Evolutionary conservation across 208 protist genomes (phyloP), one percentile per base, ranked within the genome.

Genomic region (Trypanosoma avium): DNA sequence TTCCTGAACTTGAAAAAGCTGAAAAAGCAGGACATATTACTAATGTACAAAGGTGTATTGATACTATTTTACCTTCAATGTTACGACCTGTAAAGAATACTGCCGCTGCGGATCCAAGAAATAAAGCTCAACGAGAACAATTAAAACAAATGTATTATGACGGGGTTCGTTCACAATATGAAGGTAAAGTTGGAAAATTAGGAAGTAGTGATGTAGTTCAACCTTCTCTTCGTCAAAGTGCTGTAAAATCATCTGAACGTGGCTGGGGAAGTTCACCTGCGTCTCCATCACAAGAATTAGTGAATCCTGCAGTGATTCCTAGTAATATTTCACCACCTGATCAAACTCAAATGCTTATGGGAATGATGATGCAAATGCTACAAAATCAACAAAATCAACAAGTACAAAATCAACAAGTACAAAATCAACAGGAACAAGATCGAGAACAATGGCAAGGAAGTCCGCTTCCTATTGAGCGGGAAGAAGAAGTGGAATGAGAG

Each of bases 1-100:
- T 91, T 54, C 63, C 72, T 12, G 61, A 72, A 24, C 60, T 89
- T 42, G 70, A 84, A 32, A 94, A 86, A 52, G 71, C 77, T 24
- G 88, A 91, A 69, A 89, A 90, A 60, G 73, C 63, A 13, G 83
- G 82, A 19, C 70, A 71, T 24, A 75, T 94, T 38, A 64, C 46
- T 7, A 42, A 55, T 30, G 27, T 89, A n/a, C 82, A 73, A 33
- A 65, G 78, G 21, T 75, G 70, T 32, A 88, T 91, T 43, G 73
- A 82, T 38, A 77, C 73, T 15, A 73, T 72, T 26, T 77, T 94
- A 0, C 84, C 88, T 13, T 49, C 46, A 26, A 75, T 88, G 70
- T 63, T 91, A n/a, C 71, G 70, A 12, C 82, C 82, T 0, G 75
- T 94, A 17, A 66, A 67, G 36, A 60, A 52, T 26, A 61, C 47